A percentile compares a stretch with the other conserved stretches of the same genome.
Conservation (phyloP, 495 filamentous ascomycete genomes). For the Podospora pseudoanserina region DNA sequence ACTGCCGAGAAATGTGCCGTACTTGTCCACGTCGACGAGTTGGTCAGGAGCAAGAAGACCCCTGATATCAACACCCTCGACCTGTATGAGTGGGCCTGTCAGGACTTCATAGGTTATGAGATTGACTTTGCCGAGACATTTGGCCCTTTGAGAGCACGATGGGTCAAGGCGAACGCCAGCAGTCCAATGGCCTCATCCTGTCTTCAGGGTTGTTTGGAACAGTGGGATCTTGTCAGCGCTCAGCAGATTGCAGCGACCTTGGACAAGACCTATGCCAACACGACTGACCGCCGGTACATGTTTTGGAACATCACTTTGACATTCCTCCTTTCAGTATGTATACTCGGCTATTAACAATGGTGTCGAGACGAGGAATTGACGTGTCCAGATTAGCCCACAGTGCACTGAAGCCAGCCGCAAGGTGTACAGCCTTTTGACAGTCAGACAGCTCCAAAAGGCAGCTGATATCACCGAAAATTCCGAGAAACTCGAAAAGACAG, state of each 20-base stretch:
- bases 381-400: constrained; percentile 33
- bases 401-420: constrained; percentile 37
- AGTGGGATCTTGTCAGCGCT: constrained; percentile 47
- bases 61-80: constrained; percentile 42
- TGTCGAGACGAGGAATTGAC: constrained; percentile 22
- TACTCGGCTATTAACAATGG: not conserved
- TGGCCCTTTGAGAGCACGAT: constrained; percentile 38
- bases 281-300: constrained; percentile 37
- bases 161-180: constrained; percentile 44
- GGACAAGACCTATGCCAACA: constrained; percentile 38
- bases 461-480: constrained; percentile 40
- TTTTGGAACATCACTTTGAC: constrained; percentile 46
- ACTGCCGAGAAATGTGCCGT: constrained; percentile 32
- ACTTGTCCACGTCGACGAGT: constrained; percentile 35
- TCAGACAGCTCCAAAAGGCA: constrained; percentile 42
- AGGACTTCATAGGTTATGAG: constrained; percentile 26
- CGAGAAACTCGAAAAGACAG: constrained; percentile 23
- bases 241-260: constrained; percentile 48
- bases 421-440: constrained; percentile 40
- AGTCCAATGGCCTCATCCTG: constrained; percentile 36
- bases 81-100: constrained; percentile 41
- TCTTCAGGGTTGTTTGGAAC: constrained; percentile 42
- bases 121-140: constrained; percentile 39
- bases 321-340: constrained; percentile 43
- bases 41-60: constrained; percentile 37